Evolutionary conservation across 2,329 filamentous ascomycete genomes (phyloP).

Genomic region (Aureobasidium melanogenum): DNA sequence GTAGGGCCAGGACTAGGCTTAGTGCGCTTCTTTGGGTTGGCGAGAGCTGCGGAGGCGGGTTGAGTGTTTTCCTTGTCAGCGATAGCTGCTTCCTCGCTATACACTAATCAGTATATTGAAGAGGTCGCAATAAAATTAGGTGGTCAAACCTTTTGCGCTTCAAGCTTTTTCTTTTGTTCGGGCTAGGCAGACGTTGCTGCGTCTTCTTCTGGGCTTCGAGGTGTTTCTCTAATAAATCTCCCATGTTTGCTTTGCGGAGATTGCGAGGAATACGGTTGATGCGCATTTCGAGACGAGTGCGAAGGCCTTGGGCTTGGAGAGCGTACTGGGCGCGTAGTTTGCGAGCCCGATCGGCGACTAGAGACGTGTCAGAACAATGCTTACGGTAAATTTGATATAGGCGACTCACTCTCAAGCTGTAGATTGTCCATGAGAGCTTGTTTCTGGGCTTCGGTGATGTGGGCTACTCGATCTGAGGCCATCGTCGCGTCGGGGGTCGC

Average conservation of each 20-base stretch:
- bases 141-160: conserved; percentile 27
- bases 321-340: conserved; percentile 84
- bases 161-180: conserved; percentile 15
- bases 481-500: conserved; percentile 17
- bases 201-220: conserved; percentile 23
- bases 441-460: conserved; percentile 53
- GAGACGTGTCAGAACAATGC: conserved; percentile 20
- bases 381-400: conserved; percentile 22
- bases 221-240: conserved; percentile 60
- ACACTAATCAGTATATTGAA: conserved; percentile 18
- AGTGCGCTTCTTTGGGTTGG: conserved; percentile 61
- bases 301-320: conserved; percentile 75
- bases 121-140: conserved; percentile 14
- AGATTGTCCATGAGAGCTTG: conserved; percentile 82
- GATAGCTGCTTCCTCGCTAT: conserved; percentile 52
- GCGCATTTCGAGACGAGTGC: conserved; percentile 81
- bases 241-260: conserved; percentile 71
- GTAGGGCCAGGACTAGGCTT: conserved; percentile 31
- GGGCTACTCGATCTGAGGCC: conserved; percentile 5
- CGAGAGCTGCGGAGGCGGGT: conserved; percentile 38
- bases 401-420: conserved; percentile 66
- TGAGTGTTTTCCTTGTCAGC: conserved; percentile 70
- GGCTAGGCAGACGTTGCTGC: conserved; percentile 9
- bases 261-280: conserved; percentile 82
- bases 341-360: conserved; percentile 79